phyloP scores from a whole-genome alignment of 176 grass and related monocot genomes.

The Neostapfia colusana region DNA sequence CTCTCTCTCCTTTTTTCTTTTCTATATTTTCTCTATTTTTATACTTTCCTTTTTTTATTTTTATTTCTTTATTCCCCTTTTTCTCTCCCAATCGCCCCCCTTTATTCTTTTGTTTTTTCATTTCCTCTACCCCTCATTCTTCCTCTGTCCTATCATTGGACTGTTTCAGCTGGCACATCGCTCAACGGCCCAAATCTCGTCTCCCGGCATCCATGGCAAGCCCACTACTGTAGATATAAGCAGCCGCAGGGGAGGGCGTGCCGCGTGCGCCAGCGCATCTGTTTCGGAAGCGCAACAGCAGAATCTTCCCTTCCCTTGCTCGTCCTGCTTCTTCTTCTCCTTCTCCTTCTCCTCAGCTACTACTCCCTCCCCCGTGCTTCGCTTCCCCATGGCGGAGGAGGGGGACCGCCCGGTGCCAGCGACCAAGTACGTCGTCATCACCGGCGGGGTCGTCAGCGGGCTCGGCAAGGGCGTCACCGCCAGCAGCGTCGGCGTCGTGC shows the following conservation, averaged over 20 bases:
- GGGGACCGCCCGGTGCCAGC: background rate
- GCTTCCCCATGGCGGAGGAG: background rate
- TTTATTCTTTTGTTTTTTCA: too few species aligned
- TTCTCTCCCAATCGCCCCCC: too few species aligned
- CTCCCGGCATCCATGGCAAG: background rate
- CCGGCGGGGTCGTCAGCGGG: slow-evolving; percentile 89
- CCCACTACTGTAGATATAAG: background rate
- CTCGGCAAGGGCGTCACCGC: slow-evolving; percentile 96
- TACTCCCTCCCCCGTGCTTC: slow-evolving; percentile 9
- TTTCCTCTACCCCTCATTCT: too few species aligned
- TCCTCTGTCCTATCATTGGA: too few species aligned
- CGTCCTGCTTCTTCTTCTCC: background rate
- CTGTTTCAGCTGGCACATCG: background rate
- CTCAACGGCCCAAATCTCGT: background rate
- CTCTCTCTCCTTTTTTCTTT: too few species aligned
- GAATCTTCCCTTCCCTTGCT: background rate
- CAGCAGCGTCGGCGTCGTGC: slow-evolving; percentile 89
- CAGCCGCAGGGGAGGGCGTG: too few species aligned
- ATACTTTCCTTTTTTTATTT: too few species aligned
- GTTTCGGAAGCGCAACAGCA: background rate
- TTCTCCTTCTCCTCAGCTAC: background rate
- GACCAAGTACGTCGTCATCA: slow-evolving; percentile 96
- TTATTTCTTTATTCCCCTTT: too few species aligned
- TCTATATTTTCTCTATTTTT: too few species aligned
- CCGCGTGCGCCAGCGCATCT: background rate